A percentile compares a stretch with the other conserved stretches of the same genome.
These are phyloP conservation scores for Torulaspora globosa DNA, from an alignment of 1,139 yeast genomes.

Conservation along the genomic window DNA sequence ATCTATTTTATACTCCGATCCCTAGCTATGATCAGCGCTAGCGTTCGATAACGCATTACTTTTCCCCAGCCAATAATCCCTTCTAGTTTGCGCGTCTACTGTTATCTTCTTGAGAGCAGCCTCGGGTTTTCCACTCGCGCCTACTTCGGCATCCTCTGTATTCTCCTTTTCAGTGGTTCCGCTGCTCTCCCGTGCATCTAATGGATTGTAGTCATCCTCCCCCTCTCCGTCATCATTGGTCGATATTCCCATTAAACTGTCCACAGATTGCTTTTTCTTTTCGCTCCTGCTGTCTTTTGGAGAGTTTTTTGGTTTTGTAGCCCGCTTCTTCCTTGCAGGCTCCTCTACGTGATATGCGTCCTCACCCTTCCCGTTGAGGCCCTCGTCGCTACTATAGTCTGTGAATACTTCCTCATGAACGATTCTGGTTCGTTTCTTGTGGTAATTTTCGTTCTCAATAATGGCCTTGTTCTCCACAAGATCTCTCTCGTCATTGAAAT, in stretches of 20 bases:
- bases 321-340: conserved; percentile 25
- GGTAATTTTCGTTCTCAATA: conserved; percentile 35
- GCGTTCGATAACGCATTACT: conserved; percentile 26
- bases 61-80: conserved; percentile 46
- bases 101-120: conserved; percentile 16
- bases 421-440: conserved; percentile 30
- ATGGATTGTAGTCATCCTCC: conserved; percentile 23
- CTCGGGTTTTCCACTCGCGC: conserved; percentile 8
- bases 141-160: background rate
- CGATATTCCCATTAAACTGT: conserved; percentile 17
- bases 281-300: conserved; percentile 1
- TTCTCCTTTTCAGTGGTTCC: conserved; percentile 8
- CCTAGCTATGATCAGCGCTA: background rate
- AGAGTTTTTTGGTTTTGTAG: conserved; percentile 5
- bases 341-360: conserved; percentile 25
- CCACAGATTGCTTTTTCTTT: conserved; percentile 9
- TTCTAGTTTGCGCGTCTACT: conserved; percentile 37
- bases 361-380: conserved; percentile 21
- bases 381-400: conserved; percentile 27
- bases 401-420: conserved; percentile 27
- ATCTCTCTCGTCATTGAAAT: conserved; percentile 71
- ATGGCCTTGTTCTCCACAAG: conserved; percentile 61
- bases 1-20: background rate
- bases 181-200: conserved; percentile 13
- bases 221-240: conserved; percentile 18